These are phyloP conservation scores for Paraphaeosphaeria sporulosa DNA, from an alignment of 2,329 filamentous ascomycete genomes.

Conservation along the genomic window DNA sequence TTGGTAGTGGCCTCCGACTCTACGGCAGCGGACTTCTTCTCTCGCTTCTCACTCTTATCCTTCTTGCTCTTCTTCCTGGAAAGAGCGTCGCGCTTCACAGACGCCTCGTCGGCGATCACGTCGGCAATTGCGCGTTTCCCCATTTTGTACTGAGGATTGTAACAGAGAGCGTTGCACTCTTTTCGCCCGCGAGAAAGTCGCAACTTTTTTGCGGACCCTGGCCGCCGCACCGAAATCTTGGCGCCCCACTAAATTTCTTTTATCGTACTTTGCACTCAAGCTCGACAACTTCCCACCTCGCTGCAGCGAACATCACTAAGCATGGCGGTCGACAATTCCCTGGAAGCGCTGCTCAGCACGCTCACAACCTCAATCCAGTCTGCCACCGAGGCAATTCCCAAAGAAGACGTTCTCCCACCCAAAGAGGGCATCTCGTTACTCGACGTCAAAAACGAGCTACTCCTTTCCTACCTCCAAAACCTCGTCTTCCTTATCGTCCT, in stretches of 20 bases:
- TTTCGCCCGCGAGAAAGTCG: slow-evolving; percentile 13
- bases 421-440: slow-evolving; percentile 91
- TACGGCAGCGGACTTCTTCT: slow-evolving; percentile 25
- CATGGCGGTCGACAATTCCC: slow-evolving; percentile 50
- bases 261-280: neutral
- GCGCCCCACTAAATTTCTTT: slow-evolving; percentile 12
- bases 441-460: slow-evolving; percentile 95
- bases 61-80: slow-evolving; percentile 50
- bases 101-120: slow-evolving; percentile 35
- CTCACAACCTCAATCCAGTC: slow-evolving; percentile 71
- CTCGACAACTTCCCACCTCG: neutral
- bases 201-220: slow-evolving; percentile 18
- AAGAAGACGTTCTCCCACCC: slow-evolving; percentile 71
- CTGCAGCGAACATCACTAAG: neutral
- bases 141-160: slow-evolving; percentile 29
- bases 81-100: slow-evolving; percentile 26
- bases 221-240: slow-evolving; percentile 22
- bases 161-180: neutral
- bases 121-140: slow-evolving; percentile 48
- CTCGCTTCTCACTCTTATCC: slow-evolving; percentile 43
- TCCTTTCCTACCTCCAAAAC: slow-evolving; percentile 94
- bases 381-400: slow-evolving; percentile 60
- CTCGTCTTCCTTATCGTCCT: slow-evolving; percentile 86
- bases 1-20: slow-evolving; percentile 28
- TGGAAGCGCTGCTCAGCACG: slow-evolving; percentile 50